Evolutionary conservation across 805 yeast species (phyloP).

Genomic region (Candida suzukii): DNA sequence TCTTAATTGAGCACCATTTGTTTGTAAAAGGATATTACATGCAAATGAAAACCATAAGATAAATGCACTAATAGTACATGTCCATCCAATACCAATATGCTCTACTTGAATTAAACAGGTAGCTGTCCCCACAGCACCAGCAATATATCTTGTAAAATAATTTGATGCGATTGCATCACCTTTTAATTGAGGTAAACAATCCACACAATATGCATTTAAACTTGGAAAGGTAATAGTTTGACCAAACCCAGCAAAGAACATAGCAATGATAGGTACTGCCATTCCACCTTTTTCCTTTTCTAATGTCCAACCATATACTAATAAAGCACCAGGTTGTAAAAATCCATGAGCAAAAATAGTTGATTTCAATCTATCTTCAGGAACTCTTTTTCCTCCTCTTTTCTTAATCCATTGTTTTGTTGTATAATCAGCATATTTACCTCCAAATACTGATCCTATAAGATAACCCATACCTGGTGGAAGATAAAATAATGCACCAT

Average conservation of each 20-base stretch:
- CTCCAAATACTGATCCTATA: constrained; percentile 44
- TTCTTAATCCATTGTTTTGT: constrained; percentile 36
- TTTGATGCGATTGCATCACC: constrained; percentile 53
- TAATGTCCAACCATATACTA: constrained; percentile 50
- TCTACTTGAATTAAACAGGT: constrained; percentile 39
- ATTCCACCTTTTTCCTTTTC: constrained; percentile 45
- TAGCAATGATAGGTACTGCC: constrained; percentile 43
- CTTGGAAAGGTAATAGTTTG: constrained; percentile 48
- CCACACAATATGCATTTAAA: constrained; percentile 51
- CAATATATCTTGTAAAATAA: constrained; percentile 41
- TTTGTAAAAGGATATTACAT: constrained; percentile 26
- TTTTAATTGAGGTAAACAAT: constrained; percentile 44
- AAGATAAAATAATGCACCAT: constrained; percentile 45
- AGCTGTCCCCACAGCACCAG: constrained; percentile 46
- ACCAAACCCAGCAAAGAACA: constrained; percentile 42
- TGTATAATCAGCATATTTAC: constrained; percentile 41
- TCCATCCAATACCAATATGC: constrained; percentile 51
- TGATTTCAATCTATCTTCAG: constrained; percentile 46
- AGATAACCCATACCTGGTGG: constrained; percentile 54
- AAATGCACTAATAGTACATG: constrained; percentile 41
- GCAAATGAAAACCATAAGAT: constrained; percentile 32
- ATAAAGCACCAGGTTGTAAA: constrained; percentile 34
- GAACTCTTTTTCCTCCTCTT: constrained; percentile 35
- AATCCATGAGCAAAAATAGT: constrained; percentile 33
- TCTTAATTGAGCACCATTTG: constrained; percentile 34